Conservation (phyloP, 768 basidiomycete species). For the Mycena leptocephala region DNA sequence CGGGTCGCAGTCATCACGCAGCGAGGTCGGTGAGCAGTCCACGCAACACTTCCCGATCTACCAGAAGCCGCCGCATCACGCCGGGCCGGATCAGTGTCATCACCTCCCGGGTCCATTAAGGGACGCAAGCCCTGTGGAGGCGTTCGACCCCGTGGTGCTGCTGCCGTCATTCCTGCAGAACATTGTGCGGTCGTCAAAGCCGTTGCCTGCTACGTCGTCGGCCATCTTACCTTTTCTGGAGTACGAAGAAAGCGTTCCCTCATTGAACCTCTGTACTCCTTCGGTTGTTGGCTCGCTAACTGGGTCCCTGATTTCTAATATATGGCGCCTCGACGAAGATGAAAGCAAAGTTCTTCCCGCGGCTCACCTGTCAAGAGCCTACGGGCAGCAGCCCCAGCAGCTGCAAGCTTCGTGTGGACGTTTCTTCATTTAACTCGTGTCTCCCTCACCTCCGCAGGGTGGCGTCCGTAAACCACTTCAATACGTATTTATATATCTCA, state of each 20-base stretch:
- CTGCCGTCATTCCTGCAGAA: conserved; percentile 88
- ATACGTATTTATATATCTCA: too few species aligned
- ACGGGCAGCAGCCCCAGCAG: conserved; percentile 58
- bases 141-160: conserved; percentile 62
- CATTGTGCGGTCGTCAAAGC: conserved; percentile 77
- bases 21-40: conserved; percentile 63
- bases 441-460: too few species aligned
- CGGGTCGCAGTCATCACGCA: conserved; percentile 69
- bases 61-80: conserved; percentile 71
- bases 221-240: conserved; percentile 79
- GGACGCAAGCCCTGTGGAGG: conserved; percentile 24
- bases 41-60: conserved; percentile 65
- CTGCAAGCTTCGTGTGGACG: conserved; percentile 46
- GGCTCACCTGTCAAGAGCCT: conserved; percentile 58
- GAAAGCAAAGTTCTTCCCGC: conserved; percentile 70
- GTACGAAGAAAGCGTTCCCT: conserved; percentile 56
- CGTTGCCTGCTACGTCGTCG: conserved; percentile 77
- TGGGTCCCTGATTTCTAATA: conserved; percentile 64
- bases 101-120: conserved; percentile 34
- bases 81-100: conserved; percentile 24
- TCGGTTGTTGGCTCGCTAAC: conserved; percentile 44
- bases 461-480: too few species aligned
- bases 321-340: conserved; percentile 83
- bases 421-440: conserved; percentile 31
- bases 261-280: conserved; percentile 44